Base-by-base conservation (phyloP, 2,329 filamentous ascomycete species). In the Elsinoe australis region DNA sequence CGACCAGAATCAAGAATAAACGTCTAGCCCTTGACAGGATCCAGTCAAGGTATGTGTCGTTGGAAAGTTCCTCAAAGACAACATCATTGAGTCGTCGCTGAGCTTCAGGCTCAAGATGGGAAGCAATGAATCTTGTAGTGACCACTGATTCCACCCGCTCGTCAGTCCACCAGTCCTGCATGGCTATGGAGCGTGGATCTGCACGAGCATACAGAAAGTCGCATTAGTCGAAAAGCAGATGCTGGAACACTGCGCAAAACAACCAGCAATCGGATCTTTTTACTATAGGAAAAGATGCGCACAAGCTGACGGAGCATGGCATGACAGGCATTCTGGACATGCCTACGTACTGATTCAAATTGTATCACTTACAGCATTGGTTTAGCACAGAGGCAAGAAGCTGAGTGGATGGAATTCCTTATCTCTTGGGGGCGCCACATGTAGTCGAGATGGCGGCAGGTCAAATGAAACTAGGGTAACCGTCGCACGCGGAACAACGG, bases 41-140 rank as follows among this genome's bases (percentile, higher is more conserved):
- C 81, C 83, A 87, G 60, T 87, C 83, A 70, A 83, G 80, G 61
- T 88, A 88, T 1, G 83, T 87, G 53, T 82, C 77, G 61, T 86
- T 79, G 15, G 51, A 52, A 41, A 53, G 28, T 56, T 80, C 80
- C 26, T 83, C 83, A 62, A 86, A 87, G 8, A 71, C 76, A 36
- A 86, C 68, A 6, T 78, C 78, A 32, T 70, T 69, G 8, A 44
- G 39, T 2, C 28, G 39, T 32, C 24, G 3, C 21, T 44, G 39
- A 15, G 15, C 6, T 4, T 7, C 4, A 32, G 26, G 10, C 58
- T 83, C 75, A 35, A 88, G 67, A 51, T 83, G 76, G 32, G 78
- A 78, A 45, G 74, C 72, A 53, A 87, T 77, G 59, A 82, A 88
- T 51, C 79, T 70, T 53, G 77, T 72, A 49, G 80, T 86, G 57